phyloP scores from a whole-genome alignment of 139 green algal species.

The Chlamydomonas sp. region DNA sequence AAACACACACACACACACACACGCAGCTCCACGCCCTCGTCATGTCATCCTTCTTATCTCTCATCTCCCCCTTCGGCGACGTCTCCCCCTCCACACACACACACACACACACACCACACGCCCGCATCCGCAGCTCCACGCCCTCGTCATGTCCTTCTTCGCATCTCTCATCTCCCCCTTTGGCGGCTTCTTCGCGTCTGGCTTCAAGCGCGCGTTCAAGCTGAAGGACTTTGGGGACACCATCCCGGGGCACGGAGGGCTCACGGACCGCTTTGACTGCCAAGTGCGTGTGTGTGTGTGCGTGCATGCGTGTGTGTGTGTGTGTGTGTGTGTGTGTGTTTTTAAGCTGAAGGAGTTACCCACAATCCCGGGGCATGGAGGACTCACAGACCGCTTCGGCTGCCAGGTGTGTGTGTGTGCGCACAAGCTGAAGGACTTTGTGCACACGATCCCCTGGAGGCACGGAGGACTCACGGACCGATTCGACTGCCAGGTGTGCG shows the following conservation, averaged over 20 bases:
- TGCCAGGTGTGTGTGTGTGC: constrained; percentile 6
- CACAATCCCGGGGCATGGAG: constrained; percentile 94
- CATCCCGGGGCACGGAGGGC: constrained; percentile 95
- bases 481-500: too few relatives aligned
- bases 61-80: too few relatives aligned
- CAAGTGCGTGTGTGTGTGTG: neutral
- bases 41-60: too few relatives aligned
- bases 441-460: constrained; percentile 91
- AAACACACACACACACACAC: too few relatives aligned
- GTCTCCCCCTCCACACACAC: too few relatives aligned
- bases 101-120: too few relatives aligned
- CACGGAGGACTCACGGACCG: constrained; percentile 97
- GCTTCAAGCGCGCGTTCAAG: constrained; percentile 98
- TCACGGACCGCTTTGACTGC: constrained; percentile 94
- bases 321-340: neutral
- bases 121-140: constrained; percentile 66
- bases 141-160: constrained; percentile 77
- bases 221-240: constrained; percentile 98
- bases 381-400: constrained; percentile 96
- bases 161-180: constrained; percentile 94
- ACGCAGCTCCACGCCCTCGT: too few relatives aligned
- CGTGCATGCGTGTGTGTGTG: neutral
- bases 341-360: neutral
- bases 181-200: constrained; percentile 94
- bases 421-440: neutral